Base-by-base conservation (phyloP, 2,329 filamentous ascomycete genomes). In the Geosmithia morbida region DNA sequence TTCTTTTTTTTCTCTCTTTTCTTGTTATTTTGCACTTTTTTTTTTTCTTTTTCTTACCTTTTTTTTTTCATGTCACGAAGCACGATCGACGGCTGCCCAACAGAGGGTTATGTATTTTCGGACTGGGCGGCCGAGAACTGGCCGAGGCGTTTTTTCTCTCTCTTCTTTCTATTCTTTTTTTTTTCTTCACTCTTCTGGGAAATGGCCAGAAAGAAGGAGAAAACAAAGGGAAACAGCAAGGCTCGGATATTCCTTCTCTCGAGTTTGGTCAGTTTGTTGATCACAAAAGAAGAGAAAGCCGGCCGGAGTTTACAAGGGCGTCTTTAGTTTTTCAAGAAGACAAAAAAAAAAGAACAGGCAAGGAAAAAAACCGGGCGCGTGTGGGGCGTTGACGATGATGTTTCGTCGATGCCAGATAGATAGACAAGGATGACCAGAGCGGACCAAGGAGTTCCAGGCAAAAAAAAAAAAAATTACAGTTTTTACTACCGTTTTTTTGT, bases 391-490 rank as follows among this genome's bases (percentile, higher is more conserved):
- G 33, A 37, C 14, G 33, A 37, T 16, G 10, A 37, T 37, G 33
- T 26, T 4, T 26, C n/a, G 39, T 37, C 11, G 5, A 13, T 37
- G 33, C 33, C 13, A 30, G 29, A 6, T 30, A 46, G 48, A 46
- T 29, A 43, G 48, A 49, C 53, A 56, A 55, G 53, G 55, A 60
- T 52, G 55, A 60, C 60, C 60, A 62, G 58, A 56, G 61, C 55
- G 61, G 60, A 66, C 62, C 66, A 61, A 66, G 63, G 62, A 66
- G 58, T 64, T 61, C 59, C 56, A 57, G 62, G 50, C 56, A 59
- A 58, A 63, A 66, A 65, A 64, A 63, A 14, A 18, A 46, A 11
- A 20, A 46, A 39, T 16, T n/a, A 26, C 22, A 26, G 22, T 26
- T 26, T 26, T n/a, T n/a, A n/a, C n/a, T n/a, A n/a, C n/a, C n/a